phyloP scores from a whole-genome alignment of 1,139 yeast genomes.

The Suhomyces panamericanus region DNA sequence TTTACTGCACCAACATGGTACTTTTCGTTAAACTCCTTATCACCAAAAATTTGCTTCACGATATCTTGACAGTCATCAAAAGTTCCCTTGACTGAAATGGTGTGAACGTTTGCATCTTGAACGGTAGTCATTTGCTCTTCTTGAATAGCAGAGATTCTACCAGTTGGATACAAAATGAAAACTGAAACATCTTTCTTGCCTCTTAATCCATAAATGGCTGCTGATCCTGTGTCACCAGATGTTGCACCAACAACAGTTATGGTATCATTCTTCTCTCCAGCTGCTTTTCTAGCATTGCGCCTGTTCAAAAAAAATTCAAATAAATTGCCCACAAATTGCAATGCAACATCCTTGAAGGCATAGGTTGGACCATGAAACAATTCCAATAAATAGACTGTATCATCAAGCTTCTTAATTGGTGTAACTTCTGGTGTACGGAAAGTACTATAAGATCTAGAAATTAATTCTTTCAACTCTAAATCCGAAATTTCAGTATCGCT shows the following conservation, averaged over 20 bases:
- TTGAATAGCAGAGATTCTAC: constrained; percentile 95
- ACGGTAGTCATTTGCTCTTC: constrained; percentile 99
- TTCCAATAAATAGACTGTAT: constrained; percentile 73
- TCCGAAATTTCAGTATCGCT: constrained; percentile 67
- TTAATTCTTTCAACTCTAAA: constrained; percentile 61
- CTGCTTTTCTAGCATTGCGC: constrained; percentile 64
- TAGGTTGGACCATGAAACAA: constrained; percentile 98
- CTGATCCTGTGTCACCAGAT: constrained; percentile 98
- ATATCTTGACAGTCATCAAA: constrained; percentile 98
- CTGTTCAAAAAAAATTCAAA: constrained; percentile 88
- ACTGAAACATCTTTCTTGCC: constrained; percentile 96
- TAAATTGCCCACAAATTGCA: constrained; percentile 94
- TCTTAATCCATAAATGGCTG: constrained; percentile 96
- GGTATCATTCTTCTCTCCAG: constrained; percentile 63
- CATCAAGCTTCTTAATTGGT: constrained; percentile 65
- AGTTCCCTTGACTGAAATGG: constrained; percentile 90
- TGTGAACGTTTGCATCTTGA: constrained; percentile 90
- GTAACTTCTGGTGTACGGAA: constrained; percentile 86
- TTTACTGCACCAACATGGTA: constrained; percentile 97
- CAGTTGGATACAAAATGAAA: constrained; percentile 93
- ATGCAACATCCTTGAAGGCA: constrained; percentile 97
- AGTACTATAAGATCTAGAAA: constrained; percentile 77
- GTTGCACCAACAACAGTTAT: constrained; percentile 99
- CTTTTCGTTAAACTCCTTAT: constrained; percentile 77
- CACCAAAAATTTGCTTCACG: constrained; percentile 91